These are phyloP conservation scores for Tricholomella constricta DNA, from an alignment of 768 basidiomycete genomes.

Conservation along the genomic window DNA sequence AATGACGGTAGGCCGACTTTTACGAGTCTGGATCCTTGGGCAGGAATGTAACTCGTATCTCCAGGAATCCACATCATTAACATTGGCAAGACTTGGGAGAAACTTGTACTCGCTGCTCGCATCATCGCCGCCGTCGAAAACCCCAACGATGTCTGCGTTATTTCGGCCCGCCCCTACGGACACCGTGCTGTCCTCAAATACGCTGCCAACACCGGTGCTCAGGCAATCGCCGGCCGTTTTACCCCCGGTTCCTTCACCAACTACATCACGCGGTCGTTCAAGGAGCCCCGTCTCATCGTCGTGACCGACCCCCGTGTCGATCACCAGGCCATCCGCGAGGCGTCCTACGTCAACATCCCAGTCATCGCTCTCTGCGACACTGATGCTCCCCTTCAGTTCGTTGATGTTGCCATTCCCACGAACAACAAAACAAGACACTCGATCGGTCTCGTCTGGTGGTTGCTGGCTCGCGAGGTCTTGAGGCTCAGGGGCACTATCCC, in stretches of 20 bases:
- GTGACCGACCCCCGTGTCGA: constrained; percentile 99
- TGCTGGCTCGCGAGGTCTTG: constrained; percentile 96
- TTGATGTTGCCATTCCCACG: constrained; percentile 97
- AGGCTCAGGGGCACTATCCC: constrained; percentile 93
- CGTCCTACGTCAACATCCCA: constrained; percentile 99
- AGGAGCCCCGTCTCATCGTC: constrained; percentile 97
- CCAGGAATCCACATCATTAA: constrained; percentile 95
- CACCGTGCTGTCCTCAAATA: constrained; percentile 99
- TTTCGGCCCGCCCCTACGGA: constrained; percentile 97
- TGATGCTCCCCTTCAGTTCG: constrained; percentile 95
- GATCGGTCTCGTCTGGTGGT: constrained; percentile 97
- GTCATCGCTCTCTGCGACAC: constrained; percentile 99
- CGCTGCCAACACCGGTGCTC: constrained; percentile 96
- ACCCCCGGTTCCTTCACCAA: constrained; percentile 99
- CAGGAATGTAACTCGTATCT: constrained; percentile 15
- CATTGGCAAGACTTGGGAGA: constrained; percentile 99
- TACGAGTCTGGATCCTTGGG: not conserved
- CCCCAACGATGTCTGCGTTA: constrained; percentile 97
- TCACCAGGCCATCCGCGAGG: constrained; percentile 99
- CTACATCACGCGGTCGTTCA: constrained; percentile 99
- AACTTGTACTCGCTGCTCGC: constrained; percentile 96
- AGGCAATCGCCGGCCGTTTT: constrained; percentile 98
- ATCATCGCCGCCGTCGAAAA: constrained; percentile 98
- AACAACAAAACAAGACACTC: constrained; percentile 99
- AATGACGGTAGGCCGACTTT: constrained; percentile 73